These are phyloP conservation scores for Paraleonurus japonicus DNA, from an alignment of 257 asterid species.

Conservation along the genomic window DNA sequence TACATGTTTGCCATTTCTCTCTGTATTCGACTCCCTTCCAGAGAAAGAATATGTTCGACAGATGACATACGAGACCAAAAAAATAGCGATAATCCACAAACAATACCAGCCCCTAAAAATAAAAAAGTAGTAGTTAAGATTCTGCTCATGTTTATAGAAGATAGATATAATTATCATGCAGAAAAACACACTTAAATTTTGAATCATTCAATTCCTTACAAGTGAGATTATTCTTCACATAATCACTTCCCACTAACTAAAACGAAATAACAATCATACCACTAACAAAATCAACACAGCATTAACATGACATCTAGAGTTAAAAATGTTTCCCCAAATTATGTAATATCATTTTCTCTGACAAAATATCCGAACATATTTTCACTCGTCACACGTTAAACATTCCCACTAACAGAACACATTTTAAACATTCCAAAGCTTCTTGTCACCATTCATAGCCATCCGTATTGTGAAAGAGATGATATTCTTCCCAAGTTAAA, in stretches of 20 bases:
- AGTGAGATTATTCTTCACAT: background rate
- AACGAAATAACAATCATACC: background rate
- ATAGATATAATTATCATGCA: background rate
- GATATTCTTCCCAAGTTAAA: background rate
- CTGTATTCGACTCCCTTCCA: conserved; percentile 79
- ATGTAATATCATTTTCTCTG: background rate
- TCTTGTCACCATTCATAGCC: background rate
- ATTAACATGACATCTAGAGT: background rate
- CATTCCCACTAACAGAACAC: background rate
- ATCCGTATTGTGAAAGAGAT: background rate
- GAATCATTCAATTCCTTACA: background rate
- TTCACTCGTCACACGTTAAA: background rate
- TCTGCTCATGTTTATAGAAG: background rate
- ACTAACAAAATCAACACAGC: background rate
- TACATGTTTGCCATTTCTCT: conserved; percentile 62
- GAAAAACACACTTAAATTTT: background rate
- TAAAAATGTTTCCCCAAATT: background rate
- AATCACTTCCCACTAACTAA: background rate
- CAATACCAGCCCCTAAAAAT: conserved; percentile 46
- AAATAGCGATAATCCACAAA: conserved; percentile 39
- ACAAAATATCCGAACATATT: background rate
- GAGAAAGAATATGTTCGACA: conserved; percentile 54
- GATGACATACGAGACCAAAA: conserved; percentile 35
- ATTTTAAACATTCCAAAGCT: background rate
- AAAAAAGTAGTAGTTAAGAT: background rate